Evolutionary conservation across 768 basidiomycete genomes (phyloP).

Genomic region (Leccinum boreale): DNA sequence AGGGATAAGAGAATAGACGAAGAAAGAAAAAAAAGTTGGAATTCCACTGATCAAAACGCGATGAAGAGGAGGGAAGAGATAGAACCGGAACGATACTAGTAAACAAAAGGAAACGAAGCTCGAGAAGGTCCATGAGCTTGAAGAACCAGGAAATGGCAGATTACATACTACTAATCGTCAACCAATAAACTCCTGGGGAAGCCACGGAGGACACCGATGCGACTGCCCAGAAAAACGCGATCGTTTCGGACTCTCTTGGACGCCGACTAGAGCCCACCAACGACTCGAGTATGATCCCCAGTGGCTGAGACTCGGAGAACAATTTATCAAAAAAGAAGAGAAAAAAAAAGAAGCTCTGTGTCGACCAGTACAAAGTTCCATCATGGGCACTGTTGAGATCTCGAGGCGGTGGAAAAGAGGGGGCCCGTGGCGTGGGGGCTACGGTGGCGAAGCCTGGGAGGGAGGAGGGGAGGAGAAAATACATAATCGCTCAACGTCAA

Average conservation of each 20-base stretch:
- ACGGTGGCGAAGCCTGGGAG: background rate
- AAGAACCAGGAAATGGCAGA: background rate
- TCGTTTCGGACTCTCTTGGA: background rate
- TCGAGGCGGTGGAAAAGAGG: background rate
- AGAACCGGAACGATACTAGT: background rate
- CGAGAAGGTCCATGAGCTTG: background rate
- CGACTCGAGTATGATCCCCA: background rate
- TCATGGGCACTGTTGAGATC: background rate
- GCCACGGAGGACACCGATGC: background rate
- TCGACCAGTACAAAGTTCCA: background rate
- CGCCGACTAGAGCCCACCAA: background rate
- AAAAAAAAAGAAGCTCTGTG: background rate
- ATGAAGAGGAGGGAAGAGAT: background rate
- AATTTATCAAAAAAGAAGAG: background rate
- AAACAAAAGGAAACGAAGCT: background rate
- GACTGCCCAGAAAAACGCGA: background rate
- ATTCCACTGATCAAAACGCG: background rate
- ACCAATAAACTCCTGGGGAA: background rate
- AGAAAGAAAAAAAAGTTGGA: background rate
- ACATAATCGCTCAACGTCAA: constrained; percentile 10
- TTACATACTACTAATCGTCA: background rate
- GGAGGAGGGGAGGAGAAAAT: background rate
- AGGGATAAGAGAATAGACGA: background rate
- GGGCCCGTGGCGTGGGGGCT: background rate
- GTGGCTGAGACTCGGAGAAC: background rate